phyloP scores from a whole-genome alignment of 2,329 filamentous ascomycete species.

The Xylogone sp. region DNA sequence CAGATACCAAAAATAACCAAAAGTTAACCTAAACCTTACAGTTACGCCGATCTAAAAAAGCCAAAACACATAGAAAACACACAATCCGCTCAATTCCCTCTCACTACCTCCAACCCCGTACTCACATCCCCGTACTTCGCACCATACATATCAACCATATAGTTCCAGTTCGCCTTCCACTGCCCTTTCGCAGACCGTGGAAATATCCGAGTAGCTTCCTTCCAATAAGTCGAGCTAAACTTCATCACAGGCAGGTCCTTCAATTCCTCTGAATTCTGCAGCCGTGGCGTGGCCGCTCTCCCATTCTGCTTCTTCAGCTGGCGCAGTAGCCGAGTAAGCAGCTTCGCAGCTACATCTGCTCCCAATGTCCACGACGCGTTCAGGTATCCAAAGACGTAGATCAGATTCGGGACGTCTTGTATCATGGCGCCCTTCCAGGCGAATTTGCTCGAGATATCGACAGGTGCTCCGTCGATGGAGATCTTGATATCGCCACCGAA shows the following conservation, averaged over 20 bases:
- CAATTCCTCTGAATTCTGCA: constrained; percentile 1
- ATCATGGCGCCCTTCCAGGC: constrained; percentile 62
- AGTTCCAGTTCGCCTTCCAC: neutral
- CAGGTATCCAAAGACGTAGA: constrained; percentile 58
- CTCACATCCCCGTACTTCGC: neutral
- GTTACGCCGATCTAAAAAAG: too few relatives aligned
- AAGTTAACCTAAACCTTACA: too few relatives aligned
- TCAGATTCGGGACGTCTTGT: constrained; percentile 58
- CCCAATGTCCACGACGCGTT: constrained; percentile 63
- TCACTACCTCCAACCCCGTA: neutral
- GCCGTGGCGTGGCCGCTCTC: constrained; percentile 12
- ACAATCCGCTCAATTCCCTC: too few relatives aligned
- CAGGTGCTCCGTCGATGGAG: constrained; percentile 46
- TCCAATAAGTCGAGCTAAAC: constrained; percentile 21
- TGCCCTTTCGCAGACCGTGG: constrained; percentile 8
- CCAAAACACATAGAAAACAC: too few relatives aligned
- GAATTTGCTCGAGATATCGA: constrained; percentile 46
- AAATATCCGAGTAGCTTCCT: constrained; percentile 18
- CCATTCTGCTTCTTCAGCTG: constrained; percentile 6
- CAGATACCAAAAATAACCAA: too few relatives aligned
- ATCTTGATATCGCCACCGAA: constrained; percentile 49
- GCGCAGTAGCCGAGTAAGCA: constrained; percentile 1
- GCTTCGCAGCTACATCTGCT: constrained; percentile 43
- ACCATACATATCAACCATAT: neutral
- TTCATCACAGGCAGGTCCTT: constrained; percentile 10